Evolutionary conservation across 352 stramenopile species (phyloP), one percentile per base, ranked within the genome.

Genomic region (Phytophthora sp.): DNA sequence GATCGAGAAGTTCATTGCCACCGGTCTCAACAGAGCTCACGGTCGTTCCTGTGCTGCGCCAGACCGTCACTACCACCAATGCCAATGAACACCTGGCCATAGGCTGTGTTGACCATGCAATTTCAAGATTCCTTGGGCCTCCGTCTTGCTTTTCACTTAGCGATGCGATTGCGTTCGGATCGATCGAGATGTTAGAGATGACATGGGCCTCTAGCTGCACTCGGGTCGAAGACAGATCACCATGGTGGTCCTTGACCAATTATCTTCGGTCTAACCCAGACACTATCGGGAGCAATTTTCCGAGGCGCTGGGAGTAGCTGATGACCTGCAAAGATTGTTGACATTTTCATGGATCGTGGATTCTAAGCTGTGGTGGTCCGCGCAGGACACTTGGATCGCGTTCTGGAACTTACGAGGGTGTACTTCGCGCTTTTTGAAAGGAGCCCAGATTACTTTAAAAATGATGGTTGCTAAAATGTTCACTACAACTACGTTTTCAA

Each of bases 161-260:
- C 6, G 27, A 58, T 13, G 28, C 48, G 1, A 58, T 45, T 34
- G 28, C 13, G 4, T 10, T 52, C 12, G 37, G 45, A 28, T 39
- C 26, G 1, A 44, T 37, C 26, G 8, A 26, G 3, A 7, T 44
- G 45, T 21, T 65, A 3, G 38, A 58, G 8, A 52, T 37, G 44
- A 52, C 57, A 13, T 58, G 55, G 55, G 10, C 5, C 4, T 11
- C 54, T 4, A 63, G 54, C 17, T 63, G 54, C 44, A 43, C 15
- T 42, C 27, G n/a, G 3, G 27, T 24, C n/a, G 15, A 30, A 12
- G 54, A 56, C 31, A 46, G 24, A 32, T 43, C 15, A 8, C 17
- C 15, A 13, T 20, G 56, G 7, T 65, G 27, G 46, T 59, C 56
- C 51, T 30, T 65, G 15, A 41, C 45, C 0, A 65, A 65, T 20